Percentiles rank a stretch among this genome's conserved stretches.
Conservation (phyloP, 1,284 basidiomycete genomes). For the Ustilago shanxiensis region DNA sequence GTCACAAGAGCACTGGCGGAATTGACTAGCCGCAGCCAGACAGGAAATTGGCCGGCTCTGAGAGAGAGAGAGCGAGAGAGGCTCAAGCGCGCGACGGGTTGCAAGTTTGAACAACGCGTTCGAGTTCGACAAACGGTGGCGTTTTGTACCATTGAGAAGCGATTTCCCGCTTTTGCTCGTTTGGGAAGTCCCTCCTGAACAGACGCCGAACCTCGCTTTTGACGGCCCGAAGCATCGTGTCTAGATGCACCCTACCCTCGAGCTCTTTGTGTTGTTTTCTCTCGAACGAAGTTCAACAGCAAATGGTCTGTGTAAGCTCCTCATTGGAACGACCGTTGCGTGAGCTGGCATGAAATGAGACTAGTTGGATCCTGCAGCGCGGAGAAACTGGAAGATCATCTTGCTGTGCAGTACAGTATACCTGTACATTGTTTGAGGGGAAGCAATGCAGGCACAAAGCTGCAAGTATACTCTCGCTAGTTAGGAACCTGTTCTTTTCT, state of each 20-base stretch:
- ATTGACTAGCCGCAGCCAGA: not conserved
- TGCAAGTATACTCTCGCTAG: not conserved
- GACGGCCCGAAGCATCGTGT: not conserved
- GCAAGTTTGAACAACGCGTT: slow-evolving; percentile 1
- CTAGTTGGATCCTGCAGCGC: not conserved
- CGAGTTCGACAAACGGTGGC: slow-evolving; percentile 6
- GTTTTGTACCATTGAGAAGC: not conserved
- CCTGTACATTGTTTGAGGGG: not conserved
- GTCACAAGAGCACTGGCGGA: not conserved
- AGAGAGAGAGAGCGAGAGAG: no score
- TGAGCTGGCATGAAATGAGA: slow-evolving; percentile 1
- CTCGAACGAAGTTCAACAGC: not conserved
- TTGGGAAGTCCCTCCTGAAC: not conserved
- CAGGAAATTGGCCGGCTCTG: slow-evolving; percentile 3
- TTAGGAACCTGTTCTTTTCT: not conserved
- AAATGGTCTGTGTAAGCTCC: not conserved
- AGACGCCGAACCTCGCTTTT: slow-evolving; percentile 8
- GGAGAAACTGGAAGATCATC: not conserved
- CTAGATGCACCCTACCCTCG: not conserved
- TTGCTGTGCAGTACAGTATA: no score
- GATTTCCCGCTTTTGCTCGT: slow-evolving; percentile 3
- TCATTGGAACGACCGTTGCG: not conserved
- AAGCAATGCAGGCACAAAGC: not conserved
- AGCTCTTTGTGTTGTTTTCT: no score
- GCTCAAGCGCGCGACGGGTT: not conserved